These are phyloP conservation scores for Cornus suecica DNA, from an alignment of 148 eudicot genomes.

Conservation along the genomic window DNA sequence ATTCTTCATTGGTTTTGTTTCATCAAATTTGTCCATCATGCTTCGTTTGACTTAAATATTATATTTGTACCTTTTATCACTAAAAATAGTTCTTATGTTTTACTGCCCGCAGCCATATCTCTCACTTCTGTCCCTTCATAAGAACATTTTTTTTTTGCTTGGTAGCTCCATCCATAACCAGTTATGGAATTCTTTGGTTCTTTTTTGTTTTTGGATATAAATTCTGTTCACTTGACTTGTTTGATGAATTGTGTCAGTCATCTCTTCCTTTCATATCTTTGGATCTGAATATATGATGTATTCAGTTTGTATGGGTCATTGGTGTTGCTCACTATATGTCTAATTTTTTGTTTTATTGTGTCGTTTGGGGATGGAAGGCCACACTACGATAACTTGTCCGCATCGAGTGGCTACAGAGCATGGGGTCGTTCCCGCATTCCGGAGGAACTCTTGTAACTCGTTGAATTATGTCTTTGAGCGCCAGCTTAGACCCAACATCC, in stretches of 20 bases:
- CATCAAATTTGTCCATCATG: too few relatives aligned
- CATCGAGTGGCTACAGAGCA: slow-evolving; percentile 83
- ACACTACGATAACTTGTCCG: slow-evolving; percentile 88
- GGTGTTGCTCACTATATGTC: not conserved
- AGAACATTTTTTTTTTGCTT: too few relatives aligned
- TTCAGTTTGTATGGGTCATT: not conserved
- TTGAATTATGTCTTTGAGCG: slow-evolving; percentile 77
- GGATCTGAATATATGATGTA: not conserved
- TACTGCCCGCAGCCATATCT: too few relatives aligned
- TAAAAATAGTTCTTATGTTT: too few relatives aligned
- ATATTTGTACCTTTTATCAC: not conserved
- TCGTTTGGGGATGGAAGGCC: slow-evolving; percentile 54
- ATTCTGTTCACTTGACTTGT: not conserved
- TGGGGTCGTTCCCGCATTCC: slow-evolving; percentile 79
- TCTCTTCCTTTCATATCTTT: not conserved
- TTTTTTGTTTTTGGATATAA: too few relatives aligned
- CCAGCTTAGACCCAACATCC: slow-evolving; percentile 60
- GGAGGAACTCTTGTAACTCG: slow-evolving; percentile 44
- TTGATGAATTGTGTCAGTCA: not conserved
- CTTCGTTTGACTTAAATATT: not conserved
- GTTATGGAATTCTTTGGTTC: too few relatives aligned
- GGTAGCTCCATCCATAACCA: too few relatives aligned
- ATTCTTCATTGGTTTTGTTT: too few relatives aligned
- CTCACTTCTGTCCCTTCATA: too few relatives aligned
- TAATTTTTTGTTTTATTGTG: too few relatives aligned